phyloP scores from a whole-genome alignment of 2,329 filamentous ascomycete species.

The Xylariales sp. region DNA sequence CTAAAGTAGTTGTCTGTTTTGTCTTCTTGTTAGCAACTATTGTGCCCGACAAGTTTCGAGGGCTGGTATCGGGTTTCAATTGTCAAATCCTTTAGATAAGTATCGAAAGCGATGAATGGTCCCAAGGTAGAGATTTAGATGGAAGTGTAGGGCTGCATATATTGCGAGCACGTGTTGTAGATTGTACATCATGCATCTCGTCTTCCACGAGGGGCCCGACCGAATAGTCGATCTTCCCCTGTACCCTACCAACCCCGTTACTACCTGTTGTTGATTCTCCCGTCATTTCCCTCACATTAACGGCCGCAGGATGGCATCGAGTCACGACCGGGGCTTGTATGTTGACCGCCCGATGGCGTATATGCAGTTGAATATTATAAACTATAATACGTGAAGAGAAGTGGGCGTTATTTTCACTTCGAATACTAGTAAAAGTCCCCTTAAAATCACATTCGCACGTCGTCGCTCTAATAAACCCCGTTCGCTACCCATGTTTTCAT shows the following conservation, averaged over 20 bases:
- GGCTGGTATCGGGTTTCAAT: too few species aligned
- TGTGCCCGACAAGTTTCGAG: too few species aligned
- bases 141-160: too few species aligned
- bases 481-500: background rate
- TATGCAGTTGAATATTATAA: constrained; percentile 26
- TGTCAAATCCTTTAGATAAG: too few species aligned
- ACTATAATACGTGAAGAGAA: constrained; percentile 32
- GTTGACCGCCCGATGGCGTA: background rate
- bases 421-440: background rate
- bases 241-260: background rate
- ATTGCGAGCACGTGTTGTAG: too few species aligned
- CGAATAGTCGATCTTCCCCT: too few species aligned
- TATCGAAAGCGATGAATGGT: too few species aligned
- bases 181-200: too few species aligned
- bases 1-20: too few species aligned
- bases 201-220: too few species aligned
- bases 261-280: background rate
- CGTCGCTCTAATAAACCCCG: background rate
- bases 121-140: too few species aligned
- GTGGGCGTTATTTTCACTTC: background rate
- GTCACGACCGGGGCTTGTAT: background rate
- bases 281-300: background rate
- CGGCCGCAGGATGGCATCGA: background rate
- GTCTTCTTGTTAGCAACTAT: too few species aligned
- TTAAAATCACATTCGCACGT: constrained; percentile 1